A percentile compares a stretch with the other conserved stretches of the same genome.
phyloP scores from a whole-genome alignment of 2,329 filamentous ascomycete species.

The Zasmidium angulare region DNA sequence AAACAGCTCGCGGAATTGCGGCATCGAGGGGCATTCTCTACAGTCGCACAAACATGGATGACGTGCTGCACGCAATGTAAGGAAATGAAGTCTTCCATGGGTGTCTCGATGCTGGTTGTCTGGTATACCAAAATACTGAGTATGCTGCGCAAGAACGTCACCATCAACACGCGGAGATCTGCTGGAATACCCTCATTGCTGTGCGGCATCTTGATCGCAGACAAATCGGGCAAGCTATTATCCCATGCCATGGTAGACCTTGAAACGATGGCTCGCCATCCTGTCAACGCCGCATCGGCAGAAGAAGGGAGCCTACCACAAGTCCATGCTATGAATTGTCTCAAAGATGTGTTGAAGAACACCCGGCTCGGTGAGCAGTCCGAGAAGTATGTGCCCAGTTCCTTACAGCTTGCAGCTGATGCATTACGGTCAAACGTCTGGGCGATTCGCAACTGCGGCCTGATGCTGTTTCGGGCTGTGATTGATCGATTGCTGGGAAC shows the following conservation, averaged over 20 bases:
- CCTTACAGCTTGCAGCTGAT: conserved; percentile 75
- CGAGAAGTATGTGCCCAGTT: conserved; percentile 70
- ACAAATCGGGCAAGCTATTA: conserved; percentile 58
- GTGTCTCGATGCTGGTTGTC: conserved; percentile 51
- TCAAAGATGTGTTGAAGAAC: conserved; percentile 88
- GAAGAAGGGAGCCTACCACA: conserved; percentile 69
- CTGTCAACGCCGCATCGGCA: conserved; percentile 29
- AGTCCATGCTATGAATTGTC: conserved; percentile 90
- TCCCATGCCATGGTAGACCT: conserved; percentile 64
- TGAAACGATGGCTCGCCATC: conserved; percentile 54
- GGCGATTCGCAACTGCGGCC: conserved; percentile 90
- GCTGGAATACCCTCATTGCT: conserved; percentile 88
- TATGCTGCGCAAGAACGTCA: conserved; percentile 60
- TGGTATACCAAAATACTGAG: conserved; percentile 62
- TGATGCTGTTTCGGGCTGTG: conserved; percentile 83
- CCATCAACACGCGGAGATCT: conserved; percentile 80
- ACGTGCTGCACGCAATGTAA: conserved; percentile 71
- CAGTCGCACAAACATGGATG: conserved; percentile 84
- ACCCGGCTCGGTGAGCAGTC: conserved; percentile 71
- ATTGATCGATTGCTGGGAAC: conserved; percentile 78
- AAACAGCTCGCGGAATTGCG: conserved; percentile 78
- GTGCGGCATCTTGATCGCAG: conserved; percentile 73
- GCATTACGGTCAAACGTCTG: conserved; percentile 81
- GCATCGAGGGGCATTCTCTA: conserved; percentile 90
- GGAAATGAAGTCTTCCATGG: conserved; percentile 47